Conservation (phyloP, 2,329 filamentous ascomycete genomes). For the Clonostachys solani region DNA sequence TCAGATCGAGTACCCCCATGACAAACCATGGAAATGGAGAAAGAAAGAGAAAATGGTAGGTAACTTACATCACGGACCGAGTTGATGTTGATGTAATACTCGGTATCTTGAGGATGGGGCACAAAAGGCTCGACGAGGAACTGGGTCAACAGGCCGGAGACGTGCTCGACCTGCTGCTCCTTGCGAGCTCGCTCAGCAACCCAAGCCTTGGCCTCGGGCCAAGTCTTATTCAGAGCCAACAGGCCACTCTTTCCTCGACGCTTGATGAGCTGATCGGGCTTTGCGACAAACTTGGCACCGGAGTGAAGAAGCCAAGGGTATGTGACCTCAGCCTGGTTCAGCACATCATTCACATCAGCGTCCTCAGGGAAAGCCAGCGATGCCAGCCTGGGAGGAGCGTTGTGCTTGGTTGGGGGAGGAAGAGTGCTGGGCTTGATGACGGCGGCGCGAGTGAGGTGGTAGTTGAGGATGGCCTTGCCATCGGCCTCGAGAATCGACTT, state of each 20-base stretch:
- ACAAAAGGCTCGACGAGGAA: conserved; percentile 99
- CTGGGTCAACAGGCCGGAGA: conserved; percentile 82
- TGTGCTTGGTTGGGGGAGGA: conserved; percentile 79
- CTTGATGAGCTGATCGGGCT: conserved; percentile 99
- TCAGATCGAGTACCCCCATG: background rate
- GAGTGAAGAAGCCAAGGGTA: conserved; percentile 90
- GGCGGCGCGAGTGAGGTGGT: conserved; percentile 95
- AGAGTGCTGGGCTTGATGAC: conserved; percentile 98
- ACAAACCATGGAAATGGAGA: conserved; percentile 4
- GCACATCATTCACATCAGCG: conserved; percentile 73
- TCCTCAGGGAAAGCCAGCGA: conserved; percentile 92
- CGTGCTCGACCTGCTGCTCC: conserved; percentile 87
- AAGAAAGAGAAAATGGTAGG: conserved; percentile 11
- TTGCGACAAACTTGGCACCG: conserved; percentile 92
- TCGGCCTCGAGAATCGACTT: conserved; percentile 99
- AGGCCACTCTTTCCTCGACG: conserved; percentile 98
- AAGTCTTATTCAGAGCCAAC: conserved; percentile 93
- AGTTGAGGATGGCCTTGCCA: conserved; percentile 99
- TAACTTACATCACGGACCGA: conserved; percentile 95
- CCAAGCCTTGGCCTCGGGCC: conserved; percentile 92
- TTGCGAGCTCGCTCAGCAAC: conserved; percentile 89
- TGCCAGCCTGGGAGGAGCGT: conserved; percentile 84
- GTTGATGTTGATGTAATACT: conserved; percentile 99
- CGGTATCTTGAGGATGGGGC: conserved; percentile 88
- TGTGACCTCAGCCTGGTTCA: conserved; percentile 92